These are phyloP conservation scores for Hypoxylon sp. DNA, from an alignment of 2,329 filamentous ascomycete genomes.

Conservation along the genomic window DNA sequence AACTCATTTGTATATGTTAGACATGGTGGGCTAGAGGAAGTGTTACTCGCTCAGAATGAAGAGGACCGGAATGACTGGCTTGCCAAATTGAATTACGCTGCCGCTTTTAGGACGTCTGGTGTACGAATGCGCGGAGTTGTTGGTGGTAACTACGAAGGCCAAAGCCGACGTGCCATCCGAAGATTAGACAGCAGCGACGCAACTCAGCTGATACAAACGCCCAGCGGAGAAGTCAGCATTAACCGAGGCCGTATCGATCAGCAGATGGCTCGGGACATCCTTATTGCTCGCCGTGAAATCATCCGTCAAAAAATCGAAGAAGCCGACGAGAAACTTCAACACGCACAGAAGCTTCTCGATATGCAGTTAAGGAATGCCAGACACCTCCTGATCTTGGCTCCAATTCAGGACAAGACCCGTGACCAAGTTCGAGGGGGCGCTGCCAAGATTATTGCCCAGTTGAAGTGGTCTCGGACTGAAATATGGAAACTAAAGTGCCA, in stretches of 20 bases:
- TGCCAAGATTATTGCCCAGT: constrained; percentile 84
- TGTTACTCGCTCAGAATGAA: constrained; percentile 91
- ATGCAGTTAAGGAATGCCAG: constrained; percentile 88
- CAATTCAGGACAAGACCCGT: constrained; percentile 90
- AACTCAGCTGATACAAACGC: constrained; percentile 74
- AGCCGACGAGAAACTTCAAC: constrained; percentile 81
- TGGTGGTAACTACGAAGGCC: constrained; percentile 87
- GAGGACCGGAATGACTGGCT: constrained; percentile 97
- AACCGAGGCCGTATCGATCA: constrained; percentile 81
- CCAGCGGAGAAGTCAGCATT: constrained; percentile 80
- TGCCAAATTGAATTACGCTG: constrained; percentile 94
- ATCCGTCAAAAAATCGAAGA: constrained; percentile 89
- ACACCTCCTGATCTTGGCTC: constrained; percentile 89
- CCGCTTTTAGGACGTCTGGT: constrained; percentile 91
- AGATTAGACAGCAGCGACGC: constrained; percentile 76
- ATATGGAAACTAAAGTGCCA: constrained; percentile 95
- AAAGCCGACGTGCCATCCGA: constrained; percentile 78
- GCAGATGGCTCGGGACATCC: constrained; percentile 88
- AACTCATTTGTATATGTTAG: constrained; percentile 93
- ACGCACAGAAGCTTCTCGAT: constrained; percentile 83
- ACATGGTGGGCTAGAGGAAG: constrained; percentile 88
- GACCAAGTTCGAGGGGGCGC: constrained; percentile 90
- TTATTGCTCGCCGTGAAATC: constrained; percentile 83
- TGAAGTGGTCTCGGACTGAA: constrained; percentile 95
- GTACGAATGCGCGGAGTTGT: constrained; percentile 91